A percentile compares a stretch with the other conserved stretches of the same genome.
Evolutionary conservation across 78 protist species (phyloP).

Genomic region (Guillardia theta): DNA sequence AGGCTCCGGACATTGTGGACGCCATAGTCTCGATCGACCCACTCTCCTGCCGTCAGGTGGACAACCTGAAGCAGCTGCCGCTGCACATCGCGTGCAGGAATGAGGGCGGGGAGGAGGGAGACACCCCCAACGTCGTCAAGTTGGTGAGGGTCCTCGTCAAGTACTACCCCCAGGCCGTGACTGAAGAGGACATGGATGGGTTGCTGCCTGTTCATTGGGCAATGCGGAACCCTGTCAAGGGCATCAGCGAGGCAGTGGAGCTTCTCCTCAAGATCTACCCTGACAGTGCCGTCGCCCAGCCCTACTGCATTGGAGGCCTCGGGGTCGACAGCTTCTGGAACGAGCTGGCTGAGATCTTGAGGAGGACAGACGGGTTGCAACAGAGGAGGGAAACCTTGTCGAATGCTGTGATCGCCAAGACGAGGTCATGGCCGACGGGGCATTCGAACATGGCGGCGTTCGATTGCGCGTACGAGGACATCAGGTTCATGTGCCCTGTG

Average conservation of each 20-base stretch:
- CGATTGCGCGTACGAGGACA: too few relatives aligned
- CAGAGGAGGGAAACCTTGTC: too few relatives aligned
- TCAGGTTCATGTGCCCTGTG: background rate
- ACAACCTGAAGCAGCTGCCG: background rate
- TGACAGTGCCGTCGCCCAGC: background rate
- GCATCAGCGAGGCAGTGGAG: background rate
- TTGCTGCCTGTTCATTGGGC: slow-evolving; percentile 2
- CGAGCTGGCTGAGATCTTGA: background rate
- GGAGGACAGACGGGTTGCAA: background rate
- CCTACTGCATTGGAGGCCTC: background rate
- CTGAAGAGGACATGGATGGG: slow-evolving; percentile 8
- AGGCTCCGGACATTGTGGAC: background rate
- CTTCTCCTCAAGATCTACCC: background rate
- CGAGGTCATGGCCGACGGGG: too few relatives aligned
- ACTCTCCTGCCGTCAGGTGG: background rate
- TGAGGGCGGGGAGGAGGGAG: too few relatives aligned
- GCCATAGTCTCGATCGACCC: background rate
- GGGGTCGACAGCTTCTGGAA: background rate
- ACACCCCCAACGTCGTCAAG: too few relatives aligned
- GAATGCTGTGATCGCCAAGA: too few relatives aligned
- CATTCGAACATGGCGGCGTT: too few relatives aligned
- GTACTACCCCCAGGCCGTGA: too few relatives aligned
- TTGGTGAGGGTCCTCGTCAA: too few relatives aligned
- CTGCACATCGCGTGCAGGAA: slow-evolving; percentile 25
- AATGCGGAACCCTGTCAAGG: background rate